Conservation (phyloP, 140 eudicot species). For the Bidens hawaiensis region DNA sequence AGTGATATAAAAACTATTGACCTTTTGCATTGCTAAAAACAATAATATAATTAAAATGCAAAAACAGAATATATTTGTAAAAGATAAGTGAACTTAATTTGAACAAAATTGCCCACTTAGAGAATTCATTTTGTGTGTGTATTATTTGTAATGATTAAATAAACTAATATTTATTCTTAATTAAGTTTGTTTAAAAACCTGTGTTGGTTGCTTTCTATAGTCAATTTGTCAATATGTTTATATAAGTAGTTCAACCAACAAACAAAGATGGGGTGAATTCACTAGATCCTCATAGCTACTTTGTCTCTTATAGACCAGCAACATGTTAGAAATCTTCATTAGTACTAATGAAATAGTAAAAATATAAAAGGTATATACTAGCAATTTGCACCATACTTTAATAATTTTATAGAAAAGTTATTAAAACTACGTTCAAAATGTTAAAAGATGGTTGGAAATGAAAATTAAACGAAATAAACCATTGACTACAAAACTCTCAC, state of each 20-base stretch:
- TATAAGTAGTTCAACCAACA: constrained; percentile 19
- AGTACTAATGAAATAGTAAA: not conserved
- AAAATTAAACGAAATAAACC: too few relatives aligned
- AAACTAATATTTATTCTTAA: not conserved
- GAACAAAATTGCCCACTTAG: not conserved
- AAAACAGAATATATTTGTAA: not conserved
- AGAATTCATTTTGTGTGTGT: not conserved
- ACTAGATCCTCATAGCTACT: constrained; percentile 2
- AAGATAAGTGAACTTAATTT: not conserved
- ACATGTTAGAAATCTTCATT: constrained; percentile 3
- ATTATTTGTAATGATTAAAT: not conserved
- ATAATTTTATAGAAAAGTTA: too few relatives aligned
- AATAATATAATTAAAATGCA: not conserved
- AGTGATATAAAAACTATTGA: not conserved
- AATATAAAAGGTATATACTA: too few relatives aligned
- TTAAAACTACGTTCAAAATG: too few relatives aligned
- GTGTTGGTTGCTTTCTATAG: not conserved
- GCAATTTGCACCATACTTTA: too few relatives aligned
- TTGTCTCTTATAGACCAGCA: constrained; percentile 16
- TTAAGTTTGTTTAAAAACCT: not conserved
- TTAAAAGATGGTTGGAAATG: too few relatives aligned
- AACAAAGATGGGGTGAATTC: constrained; percentile 3
- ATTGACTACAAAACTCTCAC: too few relatives aligned
- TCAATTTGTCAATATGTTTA: not conserved
- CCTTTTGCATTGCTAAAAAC: not conserved